phyloP scores from a whole-genome alignment of 2,329 filamentous ascomycete genomes.

The Plenodomus tracheiphilus region DNA sequence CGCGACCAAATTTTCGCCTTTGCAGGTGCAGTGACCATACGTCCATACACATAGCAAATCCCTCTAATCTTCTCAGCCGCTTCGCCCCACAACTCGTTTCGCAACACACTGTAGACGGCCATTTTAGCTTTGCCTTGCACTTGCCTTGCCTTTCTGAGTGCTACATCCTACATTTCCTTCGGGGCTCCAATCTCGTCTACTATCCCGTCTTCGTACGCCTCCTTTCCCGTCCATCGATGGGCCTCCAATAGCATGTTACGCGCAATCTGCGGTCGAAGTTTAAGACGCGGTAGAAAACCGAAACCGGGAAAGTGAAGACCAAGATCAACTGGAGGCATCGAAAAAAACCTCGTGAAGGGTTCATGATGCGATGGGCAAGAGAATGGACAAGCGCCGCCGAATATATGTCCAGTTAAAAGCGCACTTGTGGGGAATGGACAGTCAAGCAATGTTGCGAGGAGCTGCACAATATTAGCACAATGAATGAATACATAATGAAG shows the following conservation, averaged over 20 bases:
- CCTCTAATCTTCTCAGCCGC: slow-evolving; percentile 54
- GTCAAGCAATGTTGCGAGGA: slow-evolving; percentile 54
- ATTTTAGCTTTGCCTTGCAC: slow-evolving; percentile 50
- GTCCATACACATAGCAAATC: slow-evolving; percentile 59
- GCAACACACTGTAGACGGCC: slow-evolving; percentile 57
- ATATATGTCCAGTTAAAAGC: slow-evolving; percentile 54
- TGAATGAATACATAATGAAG: neutral
- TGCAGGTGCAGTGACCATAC: slow-evolving; percentile 46
- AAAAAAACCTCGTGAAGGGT: slow-evolving; percentile 36
- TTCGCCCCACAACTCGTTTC: slow-evolving; percentile 59
- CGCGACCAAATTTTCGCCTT: slow-evolving; percentile 52
- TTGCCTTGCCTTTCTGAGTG: slow-evolving; percentile 51
- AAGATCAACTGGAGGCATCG: slow-evolving; percentile 56
- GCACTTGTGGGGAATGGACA: slow-evolving; percentile 55
- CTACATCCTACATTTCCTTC: slow-evolving; percentile 51
- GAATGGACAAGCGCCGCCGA: slow-evolving; percentile 54
- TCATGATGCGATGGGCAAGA: slow-evolving; percentile 52
- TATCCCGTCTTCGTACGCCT: slow-evolving; percentile 57
- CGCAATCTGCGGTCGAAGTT: slow-evolving; percentile 56
- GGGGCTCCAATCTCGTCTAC: slow-evolving; percentile 57
- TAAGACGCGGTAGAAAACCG: slow-evolving; percentile 56
- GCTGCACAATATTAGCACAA: slow-evolving; percentile 6
- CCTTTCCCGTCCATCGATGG: slow-evolving; percentile 57
- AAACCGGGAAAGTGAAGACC: slow-evolving; percentile 61
- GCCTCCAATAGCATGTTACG: slow-evolving; percentile 61